Evolutionary conservation across 371 early-diverging fungal species (phyloP), one percentile per base, ranked within the genome.

Genomic region (Mucor circinelloides): DNA sequence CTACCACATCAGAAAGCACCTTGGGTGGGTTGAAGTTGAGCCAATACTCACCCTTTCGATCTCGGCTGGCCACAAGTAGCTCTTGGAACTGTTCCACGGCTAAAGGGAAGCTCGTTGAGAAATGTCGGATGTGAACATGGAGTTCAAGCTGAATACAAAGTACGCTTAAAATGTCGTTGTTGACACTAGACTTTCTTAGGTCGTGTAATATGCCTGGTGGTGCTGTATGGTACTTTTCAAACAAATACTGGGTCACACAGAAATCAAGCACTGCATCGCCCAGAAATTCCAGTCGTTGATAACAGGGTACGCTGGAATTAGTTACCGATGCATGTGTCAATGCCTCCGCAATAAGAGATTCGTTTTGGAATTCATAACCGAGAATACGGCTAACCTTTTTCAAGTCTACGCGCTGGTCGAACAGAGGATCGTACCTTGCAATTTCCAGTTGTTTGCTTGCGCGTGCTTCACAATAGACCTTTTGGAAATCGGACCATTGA

Each of bases 271-370:
- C 85, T 0, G 96, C 92, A 72, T 97, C 97, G 15, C 97, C 98
- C 56, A 96, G 72, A 72, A 93, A 97, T 80, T 98, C 97, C 3
- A 98, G 80, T 1, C 97, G 91, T 76, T 97, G 92, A 69, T 95
- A 98, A 62, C 92, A 93, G 15, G 80, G 69, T 0, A 83, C 82
- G 13, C 71, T 71, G 1, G 80, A 73, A 36, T 80, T 76, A 13
- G 84, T 77, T 2, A 85, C 77, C 44, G 90, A 90, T 21, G 92
- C 86, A 67, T 97, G 98, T 3, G 96, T 95, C 55, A 95, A 73
- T 0, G 98, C 98, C 70, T 96, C 95, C 2, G 84, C 72, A 19
- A 91, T 73, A 42, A 93, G 66, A 0, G 71, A 30, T 3, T 82
- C 85, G 42, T 91, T 75, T 31, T 86, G 85, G 79, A 96, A 97